Conservation (phyloP, 169 alveolate genomes). For the Cryptosporidium meleagridis region DNA sequence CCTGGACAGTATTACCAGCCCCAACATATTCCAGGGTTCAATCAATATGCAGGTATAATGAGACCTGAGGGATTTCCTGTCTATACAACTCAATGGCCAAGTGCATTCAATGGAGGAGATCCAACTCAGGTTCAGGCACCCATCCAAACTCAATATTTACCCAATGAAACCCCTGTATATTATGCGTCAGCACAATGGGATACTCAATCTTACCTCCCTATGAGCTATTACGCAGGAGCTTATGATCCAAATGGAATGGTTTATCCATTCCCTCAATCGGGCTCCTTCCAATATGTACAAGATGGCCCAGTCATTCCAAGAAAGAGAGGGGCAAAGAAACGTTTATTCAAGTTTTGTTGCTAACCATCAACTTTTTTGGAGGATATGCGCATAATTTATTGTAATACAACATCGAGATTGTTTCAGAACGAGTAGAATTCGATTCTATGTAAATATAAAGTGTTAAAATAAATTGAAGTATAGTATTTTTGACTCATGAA, state of each 20-base stretch:
- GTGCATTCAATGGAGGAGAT: constrained; percentile 58
- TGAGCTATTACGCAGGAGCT: constrained; percentile 71
- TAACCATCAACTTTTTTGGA: neutral
- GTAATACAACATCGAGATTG: neutral
- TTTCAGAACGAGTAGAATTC: neutral
- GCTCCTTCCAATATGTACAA: constrained; percentile 62
- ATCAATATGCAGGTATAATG: constrained; percentile 37
- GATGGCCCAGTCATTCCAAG: constrained; percentile 67
- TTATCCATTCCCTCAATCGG: constrained; percentile 63
- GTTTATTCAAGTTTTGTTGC: constrained; percentile 66
- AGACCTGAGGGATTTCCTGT: constrained; percentile 70
- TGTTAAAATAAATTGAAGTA: constrained; percentile 3
- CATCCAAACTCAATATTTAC: constrained; percentile 49
- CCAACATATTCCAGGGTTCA: constrained; percentile 6
- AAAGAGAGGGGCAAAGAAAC: constrained; percentile 61
- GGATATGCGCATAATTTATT: neutral
- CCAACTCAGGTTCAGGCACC: constrained; percentile 75
- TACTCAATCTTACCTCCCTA: constrained; percentile 62
- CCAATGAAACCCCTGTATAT: constrained; percentile 57
- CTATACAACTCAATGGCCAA: constrained; percentile 74
- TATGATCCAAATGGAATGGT: constrained; percentile 31
- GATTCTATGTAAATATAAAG: neutral
- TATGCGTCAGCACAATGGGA: constrained; percentile 73
- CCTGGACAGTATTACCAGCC: constrained; percentile 62
- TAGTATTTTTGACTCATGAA: neutral